Conservation (phyloP, 1,284 basidiomycete species). For the Porogramme epimiltina region DNA sequence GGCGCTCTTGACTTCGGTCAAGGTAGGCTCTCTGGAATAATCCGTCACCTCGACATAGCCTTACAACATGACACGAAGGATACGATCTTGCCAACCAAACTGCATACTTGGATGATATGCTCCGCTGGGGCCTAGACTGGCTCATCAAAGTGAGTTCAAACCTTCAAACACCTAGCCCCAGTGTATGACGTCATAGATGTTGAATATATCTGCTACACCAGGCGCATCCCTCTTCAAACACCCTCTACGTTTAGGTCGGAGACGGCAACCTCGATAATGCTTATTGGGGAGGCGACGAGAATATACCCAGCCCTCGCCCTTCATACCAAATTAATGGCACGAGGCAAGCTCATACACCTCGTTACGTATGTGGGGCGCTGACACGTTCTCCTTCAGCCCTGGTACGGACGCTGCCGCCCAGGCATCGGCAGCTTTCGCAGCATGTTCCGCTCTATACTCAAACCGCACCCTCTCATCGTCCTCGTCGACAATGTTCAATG, state of each 20-base stretch:
- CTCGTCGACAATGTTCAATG: slow-evolving; percentile 68
- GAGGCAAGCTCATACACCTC: slow-evolving; percentile 35
- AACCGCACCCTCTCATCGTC: slow-evolving; percentile 47
- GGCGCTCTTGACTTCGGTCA: slow-evolving; percentile 81
- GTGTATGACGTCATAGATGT: slow-evolving; percentile 10
- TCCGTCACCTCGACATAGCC: slow-evolving; percentile 4
- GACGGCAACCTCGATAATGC: slow-evolving; percentile 64
- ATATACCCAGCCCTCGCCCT: slow-evolving; percentile 74
- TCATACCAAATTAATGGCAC: slow-evolving; percentile 80
- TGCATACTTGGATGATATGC: slow-evolving; percentile 83
- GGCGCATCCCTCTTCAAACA: slow-evolving; percentile 79
- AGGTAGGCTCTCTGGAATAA: slow-evolving; percentile 48
- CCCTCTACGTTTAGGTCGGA: slow-evolving; percentile 80
- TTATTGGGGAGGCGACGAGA: slow-evolving; percentile 89
- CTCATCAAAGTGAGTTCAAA: slow-evolving; percentile 89
- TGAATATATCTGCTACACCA: slow-evolving; percentile 32
- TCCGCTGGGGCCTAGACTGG: slow-evolving; percentile 92
- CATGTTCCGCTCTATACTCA: slow-evolving; percentile 82
- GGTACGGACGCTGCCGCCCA: slow-evolving; percentile 90
- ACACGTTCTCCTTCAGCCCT: too few relatives aligned
- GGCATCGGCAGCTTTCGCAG: slow-evolving; percentile 83
- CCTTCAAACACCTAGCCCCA: neutral
- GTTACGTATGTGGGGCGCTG: neutral
- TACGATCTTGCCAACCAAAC: slow-evolving; percentile 86
- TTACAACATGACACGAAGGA: slow-evolving; percentile 45